A percentile compares a stretch with the other conserved stretches of the same genome.
Conservation (phyloP, 2,329 filamentous ascomycete species). For the Talaromyces sp. region DNA sequence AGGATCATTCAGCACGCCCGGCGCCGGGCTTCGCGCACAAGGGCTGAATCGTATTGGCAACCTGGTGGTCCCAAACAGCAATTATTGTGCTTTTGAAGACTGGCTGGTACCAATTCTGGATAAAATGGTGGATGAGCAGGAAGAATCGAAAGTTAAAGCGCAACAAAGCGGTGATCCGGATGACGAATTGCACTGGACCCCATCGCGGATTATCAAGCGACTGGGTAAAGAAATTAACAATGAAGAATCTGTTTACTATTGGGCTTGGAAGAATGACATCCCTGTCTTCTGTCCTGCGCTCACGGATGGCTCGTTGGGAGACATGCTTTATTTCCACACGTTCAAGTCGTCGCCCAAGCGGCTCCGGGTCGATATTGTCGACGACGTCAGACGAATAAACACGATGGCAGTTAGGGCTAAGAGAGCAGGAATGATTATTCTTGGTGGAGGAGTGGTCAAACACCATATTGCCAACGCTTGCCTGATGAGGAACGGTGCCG, state of each 20-base stretch:
- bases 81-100: conserved; percentile 97
- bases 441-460: conserved; percentile 93
- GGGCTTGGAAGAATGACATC: conserved; percentile 95
- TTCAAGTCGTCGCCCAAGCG: conserved; percentile 81
- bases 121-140: conserved; percentile 88
- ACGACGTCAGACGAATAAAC: conserved; percentile 90
- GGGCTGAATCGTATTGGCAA: conserved; percentile 96
- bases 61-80: conserved; percentile 89
- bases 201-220: conserved; percentile 82
- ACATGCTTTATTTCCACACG: conserved; percentile 98
- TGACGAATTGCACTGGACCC: conserved; percentile 80
- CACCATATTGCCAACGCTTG: conserved; percentile 98
- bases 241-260: conserved; percentile 88
- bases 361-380: conserved; percentile 82
- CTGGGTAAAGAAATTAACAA: conserved; percentile 93
- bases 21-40: conserved; percentile 71
- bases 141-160: conserved; percentile 62
- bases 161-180: conserved; percentile 42
- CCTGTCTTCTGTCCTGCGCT: conserved; percentile 95
- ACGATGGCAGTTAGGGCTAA: conserved; percentile 83
- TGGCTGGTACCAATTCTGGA: conserved; percentile 97
- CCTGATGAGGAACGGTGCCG: conserved; percentile 94
- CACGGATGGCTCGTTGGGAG: conserved; percentile 89
- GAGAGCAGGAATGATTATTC: conserved; percentile 87
- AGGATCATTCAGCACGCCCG: conserved; percentile 72